Conservation (phyloP, 306 rosid genomes). For the Glycyrrhiza uralensis region DNA sequence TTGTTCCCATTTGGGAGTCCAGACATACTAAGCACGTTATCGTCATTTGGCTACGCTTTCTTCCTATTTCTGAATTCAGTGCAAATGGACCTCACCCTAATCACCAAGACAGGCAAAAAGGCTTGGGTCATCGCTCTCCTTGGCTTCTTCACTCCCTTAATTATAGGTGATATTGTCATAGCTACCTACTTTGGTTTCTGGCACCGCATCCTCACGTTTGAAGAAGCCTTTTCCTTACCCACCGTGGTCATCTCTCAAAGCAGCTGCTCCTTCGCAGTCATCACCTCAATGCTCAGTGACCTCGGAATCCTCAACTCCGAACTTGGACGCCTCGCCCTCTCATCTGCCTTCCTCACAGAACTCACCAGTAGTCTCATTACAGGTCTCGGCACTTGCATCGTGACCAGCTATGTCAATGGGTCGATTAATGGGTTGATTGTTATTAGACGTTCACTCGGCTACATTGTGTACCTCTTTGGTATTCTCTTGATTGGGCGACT, state of each 20-base stretch:
- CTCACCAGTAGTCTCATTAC: neutral
- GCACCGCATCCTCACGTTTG: accelerated
- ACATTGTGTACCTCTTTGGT: neutral
- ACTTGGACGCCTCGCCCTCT: slow-evolving; percentile 34
- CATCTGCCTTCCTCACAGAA: slow-evolving; percentile 29
- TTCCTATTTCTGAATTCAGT: slow-evolving; percentile 37
- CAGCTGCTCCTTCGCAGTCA: slow-evolving; percentile 32
- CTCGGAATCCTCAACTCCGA: slow-evolving; percentile 36
- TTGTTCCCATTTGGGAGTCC: slow-evolving; percentile 31
- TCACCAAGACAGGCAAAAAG: slow-evolving; percentile 38
- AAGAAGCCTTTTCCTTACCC: accelerated
- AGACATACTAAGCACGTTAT: slow-evolving; percentile 20
- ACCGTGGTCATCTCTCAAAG: slow-evolving; percentile 9
- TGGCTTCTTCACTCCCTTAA: neutral
- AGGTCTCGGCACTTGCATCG: neutral
- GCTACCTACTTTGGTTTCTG: accelerated
- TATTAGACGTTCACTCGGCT: neutral
- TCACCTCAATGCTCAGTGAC: slow-evolving; percentile 25
- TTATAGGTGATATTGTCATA: neutral
- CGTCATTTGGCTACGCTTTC: slow-evolving; percentile 26
- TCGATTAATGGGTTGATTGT: accelerated
- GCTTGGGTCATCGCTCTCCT: slow-evolving; percentile 22
- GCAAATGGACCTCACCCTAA: slow-evolving; percentile 44
- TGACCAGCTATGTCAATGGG: too few relatives aligned
- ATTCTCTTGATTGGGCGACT: slow-evolving; percentile 20